Conservation (phyloP, 257 asterid genomes). For the Solanum pennellii region DNA sequence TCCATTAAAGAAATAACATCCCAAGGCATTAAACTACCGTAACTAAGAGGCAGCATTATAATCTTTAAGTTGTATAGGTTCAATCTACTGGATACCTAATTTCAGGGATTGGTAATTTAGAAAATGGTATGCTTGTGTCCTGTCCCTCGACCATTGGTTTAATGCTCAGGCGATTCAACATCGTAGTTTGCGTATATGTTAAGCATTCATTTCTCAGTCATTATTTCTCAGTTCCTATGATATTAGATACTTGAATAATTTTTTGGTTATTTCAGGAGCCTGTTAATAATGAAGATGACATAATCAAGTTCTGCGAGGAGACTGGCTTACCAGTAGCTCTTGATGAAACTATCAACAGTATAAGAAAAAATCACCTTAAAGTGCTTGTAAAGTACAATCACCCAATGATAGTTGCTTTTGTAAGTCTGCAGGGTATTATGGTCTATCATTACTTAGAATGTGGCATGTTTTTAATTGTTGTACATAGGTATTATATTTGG, state of each 20-base stretch:
- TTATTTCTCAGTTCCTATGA: background rate
- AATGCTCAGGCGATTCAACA: background rate
- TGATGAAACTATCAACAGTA: slow-evolving; percentile 71
- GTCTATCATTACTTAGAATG: background rate
- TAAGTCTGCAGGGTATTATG: slow-evolving; percentile 20
- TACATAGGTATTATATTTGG: background rate
- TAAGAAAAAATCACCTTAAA: slow-evolving; percentile 31
- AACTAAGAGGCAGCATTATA: background rate
- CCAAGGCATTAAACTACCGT: background rate
- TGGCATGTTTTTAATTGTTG: background rate
- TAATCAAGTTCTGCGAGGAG: slow-evolving; percentile 69
- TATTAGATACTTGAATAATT: background rate
- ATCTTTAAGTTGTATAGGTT: background rate
- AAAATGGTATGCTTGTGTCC: background rate
- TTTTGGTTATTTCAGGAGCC: slow-evolving; percentile 64
- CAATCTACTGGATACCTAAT: background rate
- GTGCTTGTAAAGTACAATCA: slow-evolving; percentile 60
- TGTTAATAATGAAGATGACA: slow-evolving; percentile 55
- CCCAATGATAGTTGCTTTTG: slow-evolving; percentile 68
- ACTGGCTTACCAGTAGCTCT: slow-evolving; percentile 89
- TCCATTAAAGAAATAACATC: background rate
- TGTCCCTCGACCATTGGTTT: background rate
- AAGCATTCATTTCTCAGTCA: background rate
- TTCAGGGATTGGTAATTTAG: background rate
- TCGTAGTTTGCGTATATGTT: background rate